phyloP scores from a whole-genome alignment of 345 rosid genomes.

The Anacardium occidentale region DNA sequence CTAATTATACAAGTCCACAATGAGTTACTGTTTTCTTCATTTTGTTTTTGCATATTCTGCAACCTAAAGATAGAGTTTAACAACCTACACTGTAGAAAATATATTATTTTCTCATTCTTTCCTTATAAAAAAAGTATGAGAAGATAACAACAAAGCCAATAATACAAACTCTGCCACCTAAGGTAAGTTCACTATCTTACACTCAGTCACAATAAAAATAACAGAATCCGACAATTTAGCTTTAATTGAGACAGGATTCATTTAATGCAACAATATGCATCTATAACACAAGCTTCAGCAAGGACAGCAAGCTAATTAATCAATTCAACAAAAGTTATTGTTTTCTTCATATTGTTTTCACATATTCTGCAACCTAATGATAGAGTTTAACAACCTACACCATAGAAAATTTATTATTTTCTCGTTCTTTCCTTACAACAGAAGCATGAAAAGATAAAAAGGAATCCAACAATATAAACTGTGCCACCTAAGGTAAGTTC shows the following conservation, averaged over 20 bases:
- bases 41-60: background rate
- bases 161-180: background rate
- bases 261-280: background rate
- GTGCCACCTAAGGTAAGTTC: background rate
- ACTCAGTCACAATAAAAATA: too few species aligned
- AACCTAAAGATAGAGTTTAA: background rate
- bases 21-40: background rate
- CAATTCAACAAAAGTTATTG: background rate
- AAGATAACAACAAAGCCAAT: background rate
- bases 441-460: background rate
- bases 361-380: background rate
- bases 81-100: background rate
- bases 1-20: background rate
- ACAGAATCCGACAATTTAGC: constrained; percentile 3
- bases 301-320: background rate
- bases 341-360: background rate
- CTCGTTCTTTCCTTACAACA: background rate
- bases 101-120: background rate
- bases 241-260: background rate
- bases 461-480: background rate
- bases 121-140: background rate
- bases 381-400: background rate
- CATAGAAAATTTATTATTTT: background rate
- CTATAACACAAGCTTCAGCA: background rate
- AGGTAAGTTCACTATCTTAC: background rate